A percentile compares a stretch with the other conserved stretches of the same genome.
phyloP scores from a whole-genome alignment of 306 rosid species.

The Castanospermum australe region DNA sequence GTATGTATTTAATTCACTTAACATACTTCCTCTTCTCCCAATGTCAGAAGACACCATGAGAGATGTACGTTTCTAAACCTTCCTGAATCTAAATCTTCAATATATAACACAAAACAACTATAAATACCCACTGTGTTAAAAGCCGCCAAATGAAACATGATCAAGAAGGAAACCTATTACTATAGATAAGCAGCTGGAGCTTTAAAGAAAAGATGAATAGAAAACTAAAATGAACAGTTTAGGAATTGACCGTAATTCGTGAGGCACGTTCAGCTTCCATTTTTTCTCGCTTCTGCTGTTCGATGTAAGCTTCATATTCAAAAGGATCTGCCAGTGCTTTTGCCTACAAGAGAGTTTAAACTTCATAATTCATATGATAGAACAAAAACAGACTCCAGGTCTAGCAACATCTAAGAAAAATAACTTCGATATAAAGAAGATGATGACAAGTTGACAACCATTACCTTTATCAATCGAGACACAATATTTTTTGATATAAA shows the following conservation, averaged over 20 bases:
- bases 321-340: conserved; percentile 69
- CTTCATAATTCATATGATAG: conserved; percentile 11
- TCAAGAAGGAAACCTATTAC: background rate
- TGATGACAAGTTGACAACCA: background rate
- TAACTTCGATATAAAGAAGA: background rate
- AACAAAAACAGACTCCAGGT: background rate
- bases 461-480: background rate
- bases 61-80: background rate
- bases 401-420: conserved; percentile 17
- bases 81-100: background rate
- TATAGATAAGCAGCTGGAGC: background rate
- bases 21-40: background rate
- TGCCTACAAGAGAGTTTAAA: conserved; percentile 67
- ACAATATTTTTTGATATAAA: background rate
- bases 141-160: background rate
- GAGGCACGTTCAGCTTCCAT: conserved; percentile 74
- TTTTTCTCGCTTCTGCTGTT: conserved; percentile 64
- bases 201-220: background rate
- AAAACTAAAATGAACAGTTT: conserved; percentile 1
- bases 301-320: conserved; percentile 58
- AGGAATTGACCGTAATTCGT: conserved; percentile 67
- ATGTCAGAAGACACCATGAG: background rate
- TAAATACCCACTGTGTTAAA: too few relatives aligned
- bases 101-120: background rate
- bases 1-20: too few relatives aligned